A percentile compares a stretch with the other conserved stretches of the same genome.
phyloP scores from a whole-genome alignment of 1,284 basidiomycete species.

The Calocybe gambosa region DNA sequence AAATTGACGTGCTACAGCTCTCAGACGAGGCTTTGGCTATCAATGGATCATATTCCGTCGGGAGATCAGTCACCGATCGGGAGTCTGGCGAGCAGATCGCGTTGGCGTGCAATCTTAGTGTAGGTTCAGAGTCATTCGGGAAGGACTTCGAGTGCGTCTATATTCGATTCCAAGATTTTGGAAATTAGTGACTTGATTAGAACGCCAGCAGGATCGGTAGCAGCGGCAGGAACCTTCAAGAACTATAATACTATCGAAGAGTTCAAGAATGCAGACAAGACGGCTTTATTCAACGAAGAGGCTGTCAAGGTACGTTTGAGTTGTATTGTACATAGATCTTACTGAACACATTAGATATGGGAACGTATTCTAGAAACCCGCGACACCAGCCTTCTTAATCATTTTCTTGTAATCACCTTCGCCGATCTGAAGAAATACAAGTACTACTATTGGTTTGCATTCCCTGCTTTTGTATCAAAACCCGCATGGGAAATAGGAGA shows the following conservation, averaged over 20 bases:
- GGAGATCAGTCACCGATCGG: slow-evolving; percentile 68
- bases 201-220: slow-evolving; percentile 22
- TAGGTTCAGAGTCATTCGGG: slow-evolving; percentile 57
- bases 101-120: slow-evolving; percentile 52
- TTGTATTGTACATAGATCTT: slow-evolving; percentile 5
- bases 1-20: slow-evolving; percentile 87
- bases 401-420: slow-evolving; percentile 87
- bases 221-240: slow-evolving; percentile 64
- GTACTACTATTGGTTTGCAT: slow-evolving; percentile 97
- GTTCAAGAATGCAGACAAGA: slow-evolving; percentile 89
- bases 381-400: slow-evolving; percentile 54
- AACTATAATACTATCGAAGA: slow-evolving; percentile 97
- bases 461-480: slow-evolving; percentile 85
- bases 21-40: slow-evolving; percentile 70
- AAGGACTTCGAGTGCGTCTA: slow-evolving; percentile 30
- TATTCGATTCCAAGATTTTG: background rate
- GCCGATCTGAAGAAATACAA: slow-evolving; percentile 98
- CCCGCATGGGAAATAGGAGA: slow-evolving; percentile 31
- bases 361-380: slow-evolving; percentile 44
- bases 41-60: slow-evolving; percentile 64
- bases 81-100: slow-evolving; percentile 62
- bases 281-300: slow-evolving; percentile 69
- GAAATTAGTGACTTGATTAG: slow-evolving; percentile 14
- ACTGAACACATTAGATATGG: slow-evolving; percentile 54
- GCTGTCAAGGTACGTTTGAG: slow-evolving; percentile 46